Evolutionary conservation across 495 filamentous ascomycete species (phyloP).

Genomic region (Aspergillus avenaceus): DNA sequence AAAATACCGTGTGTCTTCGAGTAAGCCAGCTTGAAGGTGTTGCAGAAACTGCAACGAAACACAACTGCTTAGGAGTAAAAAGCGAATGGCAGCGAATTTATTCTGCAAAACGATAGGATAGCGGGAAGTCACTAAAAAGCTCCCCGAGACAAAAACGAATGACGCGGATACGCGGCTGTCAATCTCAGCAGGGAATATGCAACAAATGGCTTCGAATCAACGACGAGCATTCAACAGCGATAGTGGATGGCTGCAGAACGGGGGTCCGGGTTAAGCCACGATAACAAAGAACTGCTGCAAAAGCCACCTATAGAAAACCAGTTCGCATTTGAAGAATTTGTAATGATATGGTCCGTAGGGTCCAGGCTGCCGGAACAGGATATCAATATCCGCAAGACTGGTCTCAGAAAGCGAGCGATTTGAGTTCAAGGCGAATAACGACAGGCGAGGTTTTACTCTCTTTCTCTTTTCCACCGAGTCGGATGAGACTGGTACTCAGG

Average conservation of each 20-base stretch:
- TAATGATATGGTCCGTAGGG: conserved; percentile 3
- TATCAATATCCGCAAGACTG: conserved; percentile 7
- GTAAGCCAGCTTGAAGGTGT: conserved; percentile 53
- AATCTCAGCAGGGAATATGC: conserved; percentile 24
- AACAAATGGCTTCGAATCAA: conserved; percentile 34
- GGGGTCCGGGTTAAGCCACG: conserved; percentile 21
- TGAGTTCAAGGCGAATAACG: conserved; percentile 9
- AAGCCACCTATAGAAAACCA: conserved; percentile 19
- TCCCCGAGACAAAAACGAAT: conserved; percentile 45
- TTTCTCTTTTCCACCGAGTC: conserved; percentile 6
- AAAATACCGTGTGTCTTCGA: conserved; percentile 48
- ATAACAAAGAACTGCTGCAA: conserved; percentile 23
- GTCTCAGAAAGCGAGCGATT: conserved; percentile 12
- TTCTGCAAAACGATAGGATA: conserved; percentile 36
- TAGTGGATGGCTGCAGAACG: conserved; percentile 36
- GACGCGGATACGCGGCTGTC: conserved; percentile 38
- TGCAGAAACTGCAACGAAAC: conserved; percentile 47
- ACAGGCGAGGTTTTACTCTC: conserved; percentile 27
- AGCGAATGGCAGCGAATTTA: conserved; percentile 51
- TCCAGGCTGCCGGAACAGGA: conserved; percentile 6
- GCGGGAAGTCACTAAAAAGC: conserved; percentile 29
- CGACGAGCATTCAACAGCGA: conserved; percentile 26
- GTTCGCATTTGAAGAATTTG: conserved; percentile 16
- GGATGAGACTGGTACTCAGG: conserved; percentile 13
- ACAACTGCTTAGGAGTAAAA: conserved; percentile 34